Conservation (phyloP, 1,284 basidiomycete species). For the Thelephora terrestris region DNA sequence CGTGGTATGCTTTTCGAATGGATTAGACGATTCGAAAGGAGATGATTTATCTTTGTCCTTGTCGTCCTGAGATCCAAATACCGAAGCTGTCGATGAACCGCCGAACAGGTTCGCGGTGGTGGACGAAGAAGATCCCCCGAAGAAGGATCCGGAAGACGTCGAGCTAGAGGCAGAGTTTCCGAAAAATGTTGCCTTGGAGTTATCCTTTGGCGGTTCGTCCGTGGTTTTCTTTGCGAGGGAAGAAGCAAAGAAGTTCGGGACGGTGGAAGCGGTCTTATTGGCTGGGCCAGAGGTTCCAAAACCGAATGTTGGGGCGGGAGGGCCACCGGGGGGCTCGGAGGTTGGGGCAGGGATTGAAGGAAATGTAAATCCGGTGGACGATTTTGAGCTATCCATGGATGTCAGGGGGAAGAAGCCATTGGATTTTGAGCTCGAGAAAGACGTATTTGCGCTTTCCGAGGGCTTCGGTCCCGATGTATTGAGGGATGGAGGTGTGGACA, state of each 20-base stretch:
- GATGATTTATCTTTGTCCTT: conserved; percentile 3
- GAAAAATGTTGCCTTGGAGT: not conserved
- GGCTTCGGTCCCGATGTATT: not conserved
- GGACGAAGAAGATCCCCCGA: conserved; percentile 8
- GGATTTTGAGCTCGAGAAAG: not conserved
- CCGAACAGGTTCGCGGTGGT: conserved; percentile 11
- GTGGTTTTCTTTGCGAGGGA: conserved; percentile 10
- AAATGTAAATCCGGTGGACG: conserved; percentile 3
- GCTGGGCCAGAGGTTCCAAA: not conserved
- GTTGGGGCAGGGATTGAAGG: conserved; percentile 1
- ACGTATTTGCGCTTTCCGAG: not conserved
- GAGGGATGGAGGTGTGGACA: not conserved
- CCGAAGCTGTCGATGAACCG: conserved; percentile 7
- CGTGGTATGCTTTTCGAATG: conserved; percentile 11
- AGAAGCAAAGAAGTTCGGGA: not conserved
- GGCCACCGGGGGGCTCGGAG: not conserved
- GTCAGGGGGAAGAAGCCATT: not conserved
- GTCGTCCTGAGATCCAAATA: conserved; percentile 8
- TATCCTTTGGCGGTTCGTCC: conserved; percentile 7
- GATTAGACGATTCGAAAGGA: conserved; percentile 4
- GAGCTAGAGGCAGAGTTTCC: conserved; percentile 2
- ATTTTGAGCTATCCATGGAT: not conserved
- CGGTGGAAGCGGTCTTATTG: not conserved
- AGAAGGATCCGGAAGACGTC: conserved; percentile 7
- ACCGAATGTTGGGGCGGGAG: conserved; percentile 5